phyloP scores from a whole-genome alignment of 2,329 filamentous ascomycete species.

The Hymenoscyphus fraxineus region DNA sequence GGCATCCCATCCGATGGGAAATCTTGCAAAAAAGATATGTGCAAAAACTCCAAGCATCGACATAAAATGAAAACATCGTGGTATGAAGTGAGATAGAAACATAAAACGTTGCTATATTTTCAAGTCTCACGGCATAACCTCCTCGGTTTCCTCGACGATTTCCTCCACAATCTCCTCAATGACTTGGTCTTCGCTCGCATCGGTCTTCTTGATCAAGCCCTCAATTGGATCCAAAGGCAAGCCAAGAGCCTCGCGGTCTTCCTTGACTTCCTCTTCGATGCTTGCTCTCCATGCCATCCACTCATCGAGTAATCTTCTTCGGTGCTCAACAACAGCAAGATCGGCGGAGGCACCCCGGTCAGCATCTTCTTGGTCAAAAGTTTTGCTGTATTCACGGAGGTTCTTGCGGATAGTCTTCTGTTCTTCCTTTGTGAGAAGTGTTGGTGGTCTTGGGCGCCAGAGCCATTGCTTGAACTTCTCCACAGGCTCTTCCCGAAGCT shows the following conservation, averaged over 20 bases:
- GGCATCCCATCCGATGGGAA: slow-evolving; percentile 1
- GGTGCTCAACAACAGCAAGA: slow-evolving; percentile 84
- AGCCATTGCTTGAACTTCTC: slow-evolving; percentile 98
- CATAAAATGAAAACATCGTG: neutral
- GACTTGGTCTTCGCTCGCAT: slow-evolving; percentile 67
- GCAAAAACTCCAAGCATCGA: slow-evolving; percentile 1
- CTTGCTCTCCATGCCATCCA: slow-evolving; percentile 81
- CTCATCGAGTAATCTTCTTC: slow-evolving; percentile 77
- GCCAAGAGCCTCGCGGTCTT: slow-evolving; percentile 66
- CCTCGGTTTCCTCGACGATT: slow-evolving; percentile 80
- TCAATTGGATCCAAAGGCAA: slow-evolving; percentile 63
- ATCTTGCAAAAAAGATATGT: neutral
- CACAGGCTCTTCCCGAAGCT: slow-evolving; percentile 82
- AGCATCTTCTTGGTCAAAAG: slow-evolving; percentile 92
- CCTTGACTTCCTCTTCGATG: slow-evolving; percentile 66
- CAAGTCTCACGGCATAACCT: slow-evolving; percentile 45
- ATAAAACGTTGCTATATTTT: neutral
- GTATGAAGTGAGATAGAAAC: neutral
- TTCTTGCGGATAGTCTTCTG: slow-evolving; percentile 98
- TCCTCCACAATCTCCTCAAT: slow-evolving; percentile 86
- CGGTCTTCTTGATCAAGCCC: slow-evolving; percentile 55
- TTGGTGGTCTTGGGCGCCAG: slow-evolving; percentile 88
- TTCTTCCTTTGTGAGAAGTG: slow-evolving; percentile 93
- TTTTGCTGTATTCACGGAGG: slow-evolving; percentile 89
- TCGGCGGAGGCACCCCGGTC: slow-evolving; percentile 93